A percentile compares a stretch with the other conserved stretches of the same genome.
Conservation (phyloP, 192 early-diverging fungal species). For the Mortierella hygrophila region DNA sequence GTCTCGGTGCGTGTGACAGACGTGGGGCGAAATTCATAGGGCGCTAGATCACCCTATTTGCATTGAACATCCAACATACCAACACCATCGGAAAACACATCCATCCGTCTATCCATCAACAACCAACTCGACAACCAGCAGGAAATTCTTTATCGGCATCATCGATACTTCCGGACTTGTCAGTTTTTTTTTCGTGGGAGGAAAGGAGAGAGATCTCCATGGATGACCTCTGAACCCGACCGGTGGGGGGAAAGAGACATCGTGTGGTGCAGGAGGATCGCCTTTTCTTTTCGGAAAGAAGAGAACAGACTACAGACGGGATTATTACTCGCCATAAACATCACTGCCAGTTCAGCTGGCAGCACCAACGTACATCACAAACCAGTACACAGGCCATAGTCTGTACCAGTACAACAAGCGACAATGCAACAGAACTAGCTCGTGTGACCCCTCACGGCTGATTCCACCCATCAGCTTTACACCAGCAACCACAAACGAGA, state of each 20-base stretch:
- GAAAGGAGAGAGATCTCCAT: neutral
- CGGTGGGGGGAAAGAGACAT: neutral
- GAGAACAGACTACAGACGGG: neutral
- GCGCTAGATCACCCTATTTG: neutral
- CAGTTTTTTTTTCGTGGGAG: neutral
- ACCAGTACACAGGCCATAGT: neutral
- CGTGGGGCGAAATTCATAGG: neutral
- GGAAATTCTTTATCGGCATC: neutral
- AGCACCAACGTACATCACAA: neutral
- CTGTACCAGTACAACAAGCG: no score
- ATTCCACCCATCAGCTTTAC: no score
- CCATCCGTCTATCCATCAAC: conserved; percentile 22
- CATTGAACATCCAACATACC: no score
- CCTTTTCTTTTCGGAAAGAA: neutral
- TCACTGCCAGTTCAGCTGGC: neutral
- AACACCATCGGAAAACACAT: neutral
- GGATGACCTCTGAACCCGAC: neutral
- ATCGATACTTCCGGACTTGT: neutral
- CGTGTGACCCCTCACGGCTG: no score
- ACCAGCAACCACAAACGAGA: neutral
- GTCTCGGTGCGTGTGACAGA: conserved; percentile 43
- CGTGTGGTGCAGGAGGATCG: neutral
- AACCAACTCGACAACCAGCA: neutral
- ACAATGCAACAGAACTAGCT: no score
- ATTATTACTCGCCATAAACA: neutral